Evolutionary conservation across 768 basidiomycete genomes (phyloP), one percentile per base, ranked within the genome.

Genomic region (Tulasnella sp.): DNA sequence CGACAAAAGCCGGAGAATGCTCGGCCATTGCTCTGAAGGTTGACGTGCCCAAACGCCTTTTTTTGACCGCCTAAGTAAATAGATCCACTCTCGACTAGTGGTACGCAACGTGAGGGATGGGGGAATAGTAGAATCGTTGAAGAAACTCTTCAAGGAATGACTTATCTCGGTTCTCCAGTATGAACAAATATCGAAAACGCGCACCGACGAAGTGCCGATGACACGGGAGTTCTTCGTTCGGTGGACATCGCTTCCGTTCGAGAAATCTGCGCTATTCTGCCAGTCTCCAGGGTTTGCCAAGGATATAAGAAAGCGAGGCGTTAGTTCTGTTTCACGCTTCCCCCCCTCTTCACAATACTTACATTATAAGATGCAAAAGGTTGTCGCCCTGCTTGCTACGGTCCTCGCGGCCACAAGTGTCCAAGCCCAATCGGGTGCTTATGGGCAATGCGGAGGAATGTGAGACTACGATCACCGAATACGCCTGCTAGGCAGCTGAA

Each of bases 361-460:
- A 64, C 58, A 15, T 34, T 17, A 64, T 12, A 64, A 64, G 29
- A 64, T 64, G 58, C 58, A 64, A 31, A 64, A 64, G 31, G 15
- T 64, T 29, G 37, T 52, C n/a, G 34, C 54, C 38, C 31, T 74
- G 11, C 11, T 58, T 37, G 58, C 49, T 54, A 36, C 54, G 17
- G 7, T 67, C 36, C 73, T 74, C 36, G 49, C 54, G 9, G 45
- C 73, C 34, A 36, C 54, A 38, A 31, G 73, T 19, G 73, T 74
- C 36, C 42, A 58, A 37, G 73, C 73, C 19, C 73, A 74, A 58
- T 12, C 25, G 31, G 75, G 39, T 29, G 37, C 39, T 42, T 76
- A 15, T 5, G 7, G 29, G 37, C 67, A 70, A 70, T 76, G 75
- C 12, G 67, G 75, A 19, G 67, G 75, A 25, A 74, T 31, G 73